A percentile compares a stretch with the other conserved stretches of the same genome.
These are phyloP conservation scores for Akanthomyces dipterigenus DNA, from an alignment of 2,329 filamentous ascomycete species.

Conservation along the genomic window DNA sequence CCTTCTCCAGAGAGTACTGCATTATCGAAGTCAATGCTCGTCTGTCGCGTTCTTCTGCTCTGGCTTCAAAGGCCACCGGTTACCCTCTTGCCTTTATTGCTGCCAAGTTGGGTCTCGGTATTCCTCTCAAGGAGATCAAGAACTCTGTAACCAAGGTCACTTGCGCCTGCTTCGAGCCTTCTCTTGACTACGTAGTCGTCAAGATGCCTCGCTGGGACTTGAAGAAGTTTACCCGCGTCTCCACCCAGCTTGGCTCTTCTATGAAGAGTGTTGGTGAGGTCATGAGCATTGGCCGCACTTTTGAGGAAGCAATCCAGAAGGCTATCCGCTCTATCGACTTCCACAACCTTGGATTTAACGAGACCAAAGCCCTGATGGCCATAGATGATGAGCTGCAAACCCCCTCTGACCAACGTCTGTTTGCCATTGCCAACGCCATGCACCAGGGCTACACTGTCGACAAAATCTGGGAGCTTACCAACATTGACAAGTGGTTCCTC, in stretches of 20 bases:
- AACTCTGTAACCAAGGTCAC: constrained; percentile 95
- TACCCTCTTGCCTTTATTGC: constrained; percentile 96
- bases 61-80: constrained; percentile 94
- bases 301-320: constrained; percentile 98
- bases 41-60: constrained; percentile 87
- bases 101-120: constrained; percentile 90
- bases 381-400: constrained; percentile 96
- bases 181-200: constrained; percentile 94
- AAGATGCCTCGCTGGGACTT: constrained; percentile 99
- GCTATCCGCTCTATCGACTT: constrained; percentile 93
- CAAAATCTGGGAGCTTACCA: constrained; percentile 96
- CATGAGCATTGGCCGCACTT: constrained; percentile 94
- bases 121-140: constrained; percentile 91
- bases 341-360: constrained; percentile 90
- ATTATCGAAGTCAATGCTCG: constrained; percentile 99
- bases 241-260: constrained; percentile 88
- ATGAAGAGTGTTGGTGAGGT: constrained; percentile 99
- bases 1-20: constrained; percentile 92
- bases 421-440: constrained; percentile 98
- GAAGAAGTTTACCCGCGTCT: constrained; percentile 97
- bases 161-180: constrained; percentile 96
- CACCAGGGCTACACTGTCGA: constrained; percentile 86
- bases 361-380: constrained; percentile 86
- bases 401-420: constrained; percentile 92
- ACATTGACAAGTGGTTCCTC: constrained; percentile 98